Evolutionary conservation across 148 eudicot genomes (phyloP).

Genomic region (Persicaria tinctoria): DNA sequence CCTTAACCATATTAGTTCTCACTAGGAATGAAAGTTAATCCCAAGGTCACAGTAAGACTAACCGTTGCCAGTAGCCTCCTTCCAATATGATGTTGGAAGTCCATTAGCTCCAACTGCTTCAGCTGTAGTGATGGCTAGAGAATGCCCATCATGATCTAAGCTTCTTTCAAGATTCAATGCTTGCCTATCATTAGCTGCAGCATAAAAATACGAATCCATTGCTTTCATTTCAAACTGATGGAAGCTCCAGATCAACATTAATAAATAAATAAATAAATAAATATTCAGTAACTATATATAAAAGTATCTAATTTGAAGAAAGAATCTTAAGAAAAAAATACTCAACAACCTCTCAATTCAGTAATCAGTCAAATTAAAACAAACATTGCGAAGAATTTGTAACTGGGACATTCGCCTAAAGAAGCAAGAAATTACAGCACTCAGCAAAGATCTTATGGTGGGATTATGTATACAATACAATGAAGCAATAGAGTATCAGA

Average conservation of each 20-base stretch:
- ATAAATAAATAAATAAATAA: not conserved
- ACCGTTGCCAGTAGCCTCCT: slow-evolving; percentile 72
- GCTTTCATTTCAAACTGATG: not conserved
- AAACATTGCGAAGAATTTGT: not conserved
- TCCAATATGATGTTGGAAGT: slow-evolving; percentile 72
- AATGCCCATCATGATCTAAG: slow-evolving; percentile 79
- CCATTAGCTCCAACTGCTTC: slow-evolving; percentile 58
- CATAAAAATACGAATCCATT: not conserved
- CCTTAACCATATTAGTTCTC: not conserved
- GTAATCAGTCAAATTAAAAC: not conserved
- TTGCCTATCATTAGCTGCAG: slow-evolving; percentile 54
- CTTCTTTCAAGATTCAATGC: slow-evolving; percentile 56
- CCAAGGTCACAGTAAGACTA: slow-evolving; percentile 14
- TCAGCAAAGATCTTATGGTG: not conserved
- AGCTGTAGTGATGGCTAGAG: slow-evolving; percentile 71
- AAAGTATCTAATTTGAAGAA: not conserved
- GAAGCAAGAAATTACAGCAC: not conserved
- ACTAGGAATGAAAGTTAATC: not conserved
- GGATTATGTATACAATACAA: not conserved
- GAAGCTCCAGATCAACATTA: not conserved
- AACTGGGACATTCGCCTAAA: not conserved
- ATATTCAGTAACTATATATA: not conserved
- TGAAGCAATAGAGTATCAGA: not conserved
- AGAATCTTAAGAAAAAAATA: not conserved
- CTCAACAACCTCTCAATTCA: not conserved